phyloP scores from a whole-genome alignment of 306 rosid species.

The Nissolia schottii region DNA sequence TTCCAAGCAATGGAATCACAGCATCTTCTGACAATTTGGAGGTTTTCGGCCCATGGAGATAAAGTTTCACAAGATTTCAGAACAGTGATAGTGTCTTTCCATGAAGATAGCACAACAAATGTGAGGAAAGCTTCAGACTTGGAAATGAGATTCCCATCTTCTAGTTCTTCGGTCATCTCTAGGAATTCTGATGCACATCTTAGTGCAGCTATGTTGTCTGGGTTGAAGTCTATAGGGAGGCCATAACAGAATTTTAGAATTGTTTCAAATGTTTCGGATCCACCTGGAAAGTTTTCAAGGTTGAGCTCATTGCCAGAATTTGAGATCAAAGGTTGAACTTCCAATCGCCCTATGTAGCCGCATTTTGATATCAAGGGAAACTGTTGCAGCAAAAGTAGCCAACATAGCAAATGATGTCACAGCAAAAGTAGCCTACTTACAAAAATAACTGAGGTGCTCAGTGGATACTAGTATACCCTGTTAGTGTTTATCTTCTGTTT shows the following conservation, averaged over 20 bases:
- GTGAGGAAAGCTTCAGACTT: slow-evolving; percentile 94
- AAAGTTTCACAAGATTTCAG: slow-evolving; percentile 72
- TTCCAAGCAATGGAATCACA: slow-evolving; percentile 93
- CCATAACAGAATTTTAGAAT: slow-evolving; percentile 84
- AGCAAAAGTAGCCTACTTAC: slow-evolving; percentile 20
- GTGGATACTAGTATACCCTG: not conserved
- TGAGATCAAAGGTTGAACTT: slow-evolving; percentile 51
- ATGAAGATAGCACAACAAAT: slow-evolving; percentile 77
- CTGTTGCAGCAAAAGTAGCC: slow-evolving; percentile 50
- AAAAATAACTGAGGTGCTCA: not conserved
- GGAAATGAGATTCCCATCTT: slow-evolving; percentile 75
- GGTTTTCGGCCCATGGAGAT: slow-evolving; percentile 92
- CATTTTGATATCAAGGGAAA: slow-evolving; percentile 77
- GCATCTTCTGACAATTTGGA: slow-evolving; percentile 90
- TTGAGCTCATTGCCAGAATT: slow-evolving; percentile 42
- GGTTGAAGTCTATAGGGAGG: slow-evolving; percentile 67
- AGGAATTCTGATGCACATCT: slow-evolving; percentile 92
- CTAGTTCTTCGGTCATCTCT: slow-evolving; percentile 89
- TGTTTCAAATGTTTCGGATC: slow-evolving; percentile 63
- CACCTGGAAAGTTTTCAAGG: slow-evolving; percentile 90
- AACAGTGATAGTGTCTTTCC: slow-evolving; percentile 81
- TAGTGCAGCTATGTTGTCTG: slow-evolving; percentile 65
- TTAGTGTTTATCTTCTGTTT: slow-evolving; percentile 14
- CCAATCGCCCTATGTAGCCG: slow-evolving; percentile 68
- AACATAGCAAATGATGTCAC: slow-evolving; percentile 31